phyloP scores from a whole-genome alignment of 352 stramenopile species.

The Achlya hypogyna region DNA sequence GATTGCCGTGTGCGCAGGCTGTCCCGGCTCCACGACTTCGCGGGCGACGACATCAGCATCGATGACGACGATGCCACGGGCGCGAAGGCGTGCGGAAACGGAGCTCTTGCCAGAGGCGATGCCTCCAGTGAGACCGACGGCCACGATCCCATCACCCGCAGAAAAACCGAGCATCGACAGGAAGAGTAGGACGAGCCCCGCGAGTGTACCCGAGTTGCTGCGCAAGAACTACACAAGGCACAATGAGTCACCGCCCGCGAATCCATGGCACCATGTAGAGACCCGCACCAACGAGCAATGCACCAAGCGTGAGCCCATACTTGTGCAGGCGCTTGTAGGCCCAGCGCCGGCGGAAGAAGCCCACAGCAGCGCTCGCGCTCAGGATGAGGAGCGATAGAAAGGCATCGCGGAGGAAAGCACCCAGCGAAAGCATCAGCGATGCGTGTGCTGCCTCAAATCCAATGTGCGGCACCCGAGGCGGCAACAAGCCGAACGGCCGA shows the following conservation, averaged over 20 bases:
- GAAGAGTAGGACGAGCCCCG: background rate
- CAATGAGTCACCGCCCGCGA: background rate
- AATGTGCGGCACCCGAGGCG: background rate
- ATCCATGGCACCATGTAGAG: background rate
- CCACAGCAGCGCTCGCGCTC: background rate
- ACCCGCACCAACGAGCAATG: background rate
- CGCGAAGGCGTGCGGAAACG: conserved; percentile 49
- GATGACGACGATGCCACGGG: conserved; percentile 59
- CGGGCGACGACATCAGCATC: conserved; percentile 74
- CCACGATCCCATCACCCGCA: conserved; percentile 51
- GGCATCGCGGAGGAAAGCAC: background rate
- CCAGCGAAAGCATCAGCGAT: background rate
- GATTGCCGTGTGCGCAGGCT: conserved; percentile 64
- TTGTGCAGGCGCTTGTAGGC: background rate
- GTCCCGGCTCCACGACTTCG: conserved; percentile 67
- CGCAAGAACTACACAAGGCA: background rate
- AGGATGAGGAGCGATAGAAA: background rate
- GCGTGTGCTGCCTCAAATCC: background rate
- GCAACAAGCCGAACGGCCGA: too few relatives aligned
- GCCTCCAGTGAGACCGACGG: conserved; percentile 69
- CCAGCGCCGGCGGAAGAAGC: background rate
- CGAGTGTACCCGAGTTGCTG: background rate
- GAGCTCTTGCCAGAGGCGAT: conserved; percentile 82
- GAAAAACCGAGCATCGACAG: conserved; percentile 27
- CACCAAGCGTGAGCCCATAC: background rate